Evolutionary conservation across 1,139 yeast species (phyloP).

Genomic region (Debaryomyces nepalensis): DNA sequence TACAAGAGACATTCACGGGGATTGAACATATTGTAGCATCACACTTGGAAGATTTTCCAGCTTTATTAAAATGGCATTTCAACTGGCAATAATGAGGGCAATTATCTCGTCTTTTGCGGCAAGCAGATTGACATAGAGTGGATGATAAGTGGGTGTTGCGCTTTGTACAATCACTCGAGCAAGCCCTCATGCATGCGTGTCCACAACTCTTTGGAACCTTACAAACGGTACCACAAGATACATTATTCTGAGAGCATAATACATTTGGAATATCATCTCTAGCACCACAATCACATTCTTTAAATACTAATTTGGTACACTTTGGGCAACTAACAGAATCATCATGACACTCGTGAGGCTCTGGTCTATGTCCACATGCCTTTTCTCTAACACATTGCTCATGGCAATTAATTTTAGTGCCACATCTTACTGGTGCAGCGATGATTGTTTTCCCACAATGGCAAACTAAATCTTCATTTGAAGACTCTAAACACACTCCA

Average conservation of each 20-base stretch:
- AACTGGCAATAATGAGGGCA: constrained; percentile 71
- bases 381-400: constrained; percentile 67
- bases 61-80: constrained; percentile 65
- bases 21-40: constrained; percentile 52
- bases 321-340: constrained; percentile 69
- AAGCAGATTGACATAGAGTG: constrained; percentile 55
- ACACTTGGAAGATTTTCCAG: constrained; percentile 40
- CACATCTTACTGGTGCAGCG: constrained; percentile 90
- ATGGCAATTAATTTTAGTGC: constrained; percentile 71
- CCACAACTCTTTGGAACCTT: constrained; percentile 63
- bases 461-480: constrained; percentile 80
- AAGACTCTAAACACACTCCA: constrained; percentile 81
- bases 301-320: constrained; percentile 70
- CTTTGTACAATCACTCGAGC: constrained; percentile 48
- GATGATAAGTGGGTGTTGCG: constrained; percentile 38
- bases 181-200: constrained; percentile 68
- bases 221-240: constrained; percentile 77
- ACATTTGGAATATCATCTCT: constrained; percentile 59
- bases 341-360: constrained; percentile 77
- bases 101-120: constrained; percentile 52
- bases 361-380: constrained; percentile 76
- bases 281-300: constrained; percentile 74
- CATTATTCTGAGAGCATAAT: constrained; percentile 69
- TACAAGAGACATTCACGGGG: constrained; percentile 55
- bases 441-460: constrained; percentile 83